phyloP scores from a whole-genome alignment of 805 yeast species.

The Metschnikowia santaceciliae region DNA sequence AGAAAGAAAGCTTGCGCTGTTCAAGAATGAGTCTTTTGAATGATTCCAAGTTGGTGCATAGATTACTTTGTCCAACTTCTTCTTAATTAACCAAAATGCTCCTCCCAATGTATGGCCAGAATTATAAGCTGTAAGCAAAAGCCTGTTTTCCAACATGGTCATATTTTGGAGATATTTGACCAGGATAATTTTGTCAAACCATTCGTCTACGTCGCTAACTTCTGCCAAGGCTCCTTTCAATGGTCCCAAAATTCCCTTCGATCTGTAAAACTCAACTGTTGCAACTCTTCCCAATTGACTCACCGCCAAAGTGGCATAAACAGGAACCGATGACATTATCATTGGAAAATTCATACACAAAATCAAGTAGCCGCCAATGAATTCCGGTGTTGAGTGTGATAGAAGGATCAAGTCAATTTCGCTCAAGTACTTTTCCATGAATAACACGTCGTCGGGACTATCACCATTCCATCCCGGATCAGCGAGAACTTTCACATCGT shows the following conservation, averaged over 20 bases:
- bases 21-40: constrained; percentile 78
- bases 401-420: constrained; percentile 65
- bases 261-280: constrained; percentile 76
- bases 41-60: constrained; percentile 96
- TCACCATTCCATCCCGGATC: constrained; percentile 76
- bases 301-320: constrained; percentile 88
- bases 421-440: constrained; percentile 31
- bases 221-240: constrained; percentile 53
- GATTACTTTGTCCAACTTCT: constrained; percentile 73
- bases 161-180: constrained; percentile 79
- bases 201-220: constrained; percentile 68
- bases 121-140: constrained; percentile 73
- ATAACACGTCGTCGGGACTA: constrained; percentile 28
- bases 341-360: constrained; percentile 56
- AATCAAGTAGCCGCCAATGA: constrained; percentile 73
- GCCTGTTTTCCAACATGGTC: constrained; percentile 58
- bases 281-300: constrained; percentile 80
- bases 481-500: constrained; percentile 50
- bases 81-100: constrained; percentile 75
- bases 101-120: constrained; percentile 96
- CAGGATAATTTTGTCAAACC: constrained; percentile 66
- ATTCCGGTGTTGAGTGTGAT: constrained; percentile 83
- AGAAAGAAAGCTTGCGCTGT: constrained; percentile 61
- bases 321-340: constrained; percentile 60
- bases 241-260: constrained; percentile 75